phyloP scores from a whole-genome alignment of 1,139 yeast species.

The Debaryomyces psychrophilus region DNA sequence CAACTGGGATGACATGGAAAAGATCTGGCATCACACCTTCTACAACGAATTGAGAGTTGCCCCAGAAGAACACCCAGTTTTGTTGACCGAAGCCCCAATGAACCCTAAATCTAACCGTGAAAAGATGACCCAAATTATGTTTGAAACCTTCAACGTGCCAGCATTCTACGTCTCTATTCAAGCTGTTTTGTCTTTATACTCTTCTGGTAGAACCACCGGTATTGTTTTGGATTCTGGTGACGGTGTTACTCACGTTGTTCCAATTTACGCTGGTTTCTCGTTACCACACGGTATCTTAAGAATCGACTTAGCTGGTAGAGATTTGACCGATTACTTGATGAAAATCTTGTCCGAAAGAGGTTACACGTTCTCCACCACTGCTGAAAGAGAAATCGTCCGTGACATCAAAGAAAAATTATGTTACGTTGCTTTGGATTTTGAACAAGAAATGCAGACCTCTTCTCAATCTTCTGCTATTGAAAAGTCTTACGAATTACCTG shows the following conservation, averaged over 20 bases:
- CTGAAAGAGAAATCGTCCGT: constrained; percentile 99
- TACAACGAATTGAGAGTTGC: constrained; percentile 98
- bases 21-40: constrained; percentile 98
- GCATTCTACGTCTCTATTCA: constrained; percentile 98
- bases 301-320: constrained; percentile 99
- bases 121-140: constrained; percentile 98
- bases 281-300: constrained; percentile 98
- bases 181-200: constrained; percentile 96
- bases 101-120: constrained; percentile 99
- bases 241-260: constrained; percentile 99
- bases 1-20: constrained; percentile 99
- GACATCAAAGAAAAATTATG: constrained; percentile 99
- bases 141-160: constrained; percentile 98
- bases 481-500: constrained; percentile 99
- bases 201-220: constrained; percentile 99
- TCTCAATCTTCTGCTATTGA: constrained; percentile 98
- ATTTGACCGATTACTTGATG: constrained; percentile 97
- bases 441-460: constrained; percentile 98
- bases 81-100: constrained; percentile 98
- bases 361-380: constrained; percentile 97
- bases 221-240: constrained; percentile 99
- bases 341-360: constrained; percentile 98
- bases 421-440: constrained; percentile 95
- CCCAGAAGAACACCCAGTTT: constrained; percentile 98
- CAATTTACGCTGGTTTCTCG: constrained; percentile 99